phyloP scores from a whole-genome alignment of 306 rosid genomes.

The Inga laurina region DNA sequence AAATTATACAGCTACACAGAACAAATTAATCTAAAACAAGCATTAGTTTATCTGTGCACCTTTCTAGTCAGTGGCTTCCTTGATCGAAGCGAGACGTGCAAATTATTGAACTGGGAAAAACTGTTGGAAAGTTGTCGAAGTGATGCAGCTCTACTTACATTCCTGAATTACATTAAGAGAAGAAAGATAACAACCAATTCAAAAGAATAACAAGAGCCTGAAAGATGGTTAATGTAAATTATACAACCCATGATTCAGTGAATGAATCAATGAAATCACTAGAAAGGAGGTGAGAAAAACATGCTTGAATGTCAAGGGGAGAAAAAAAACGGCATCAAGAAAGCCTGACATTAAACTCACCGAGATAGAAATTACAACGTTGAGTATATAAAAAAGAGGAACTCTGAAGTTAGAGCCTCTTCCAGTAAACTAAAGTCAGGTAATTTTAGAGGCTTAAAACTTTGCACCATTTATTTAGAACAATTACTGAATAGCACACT shows the following conservation, averaged over 20 bases:
- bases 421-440: slow-evolving; percentile 1
- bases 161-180: slow-evolving; percentile 54
- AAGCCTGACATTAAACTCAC: neutral
- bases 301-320: slow-evolving; percentile 16
- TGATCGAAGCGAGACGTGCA: slow-evolving; percentile 75
- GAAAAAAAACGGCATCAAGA: slow-evolving; percentile 11
- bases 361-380: neutral
- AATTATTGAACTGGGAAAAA: slow-evolving; percentile 87
- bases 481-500: slow-evolving; percentile 19
- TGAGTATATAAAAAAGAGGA: neutral
- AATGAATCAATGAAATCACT: slow-evolving; percentile 20
- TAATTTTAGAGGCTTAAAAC: slow-evolving; percentile 5
- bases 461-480: slow-evolving; percentile 6
- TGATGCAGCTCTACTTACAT: slow-evolving; percentile 74
- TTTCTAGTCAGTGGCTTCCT: slow-evolving; percentile 86
- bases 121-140: slow-evolving; percentile 84
- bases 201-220: slow-evolving; percentile 9
- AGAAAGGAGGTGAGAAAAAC: slow-evolving; percentile 5
- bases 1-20: slow-evolving; percentile 22
- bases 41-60: slow-evolving; percentile 47
- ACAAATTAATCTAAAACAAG: slow-evolving; percentile 1
- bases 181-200: slow-evolving; percentile 30
- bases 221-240: slow-evolving; percentile 26
- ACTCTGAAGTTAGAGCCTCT: neutral
- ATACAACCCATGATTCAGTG: neutral